Evolutionary conservation across 192 early-diverging fungal genomes (phyloP).

Genomic region (Linnemannia zychae): DNA sequence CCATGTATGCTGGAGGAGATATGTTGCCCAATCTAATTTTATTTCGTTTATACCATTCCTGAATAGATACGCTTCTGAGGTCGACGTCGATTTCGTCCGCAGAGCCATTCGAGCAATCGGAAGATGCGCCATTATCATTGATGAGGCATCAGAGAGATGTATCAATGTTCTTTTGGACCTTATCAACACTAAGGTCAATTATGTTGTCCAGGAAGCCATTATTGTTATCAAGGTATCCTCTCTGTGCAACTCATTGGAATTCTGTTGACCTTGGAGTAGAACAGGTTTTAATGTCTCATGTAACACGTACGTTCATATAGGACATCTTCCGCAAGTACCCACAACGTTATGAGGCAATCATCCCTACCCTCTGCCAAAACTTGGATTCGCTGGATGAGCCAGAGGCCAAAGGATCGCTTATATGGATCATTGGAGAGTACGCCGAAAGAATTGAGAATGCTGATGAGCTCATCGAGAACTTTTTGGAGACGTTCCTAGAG

Average conservation of each 20-base stretch:
- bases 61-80: slow-evolving; percentile 93
- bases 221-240: slow-evolving; percentile 85
- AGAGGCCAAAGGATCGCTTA: slow-evolving; percentile 89
- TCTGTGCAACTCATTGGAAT: background rate
- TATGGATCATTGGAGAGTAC: slow-evolving; percentile 99
- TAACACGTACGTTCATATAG: slow-evolving; percentile 34
- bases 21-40: background rate
- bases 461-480: slow-evolving; percentile 78
- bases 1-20: background rate
- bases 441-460: slow-evolving; percentile 91
- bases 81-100: slow-evolving; percentile 96
- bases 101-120: slow-evolving; percentile 93
- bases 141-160: slow-evolving; percentile 87
- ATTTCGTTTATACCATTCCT: background rate
- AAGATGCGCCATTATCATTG: slow-evolving; percentile 92
- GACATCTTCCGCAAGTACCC: slow-evolving; percentile 98
- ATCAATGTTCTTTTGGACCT: slow-evolving; percentile 91
- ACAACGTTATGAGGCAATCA: slow-evolving; percentile 85
- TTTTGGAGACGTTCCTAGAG: slow-evolving; percentile 90
- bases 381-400: slow-evolving; percentile 92
- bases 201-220: slow-evolving; percentile 93
- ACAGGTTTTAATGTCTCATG: too few relatives aligned
- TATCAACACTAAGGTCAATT: slow-evolving; percentile 88
- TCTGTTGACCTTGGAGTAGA: too few relatives aligned
- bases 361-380: slow-evolving; percentile 90